Percentiles rank a stretch among this genome's conserved stretches.
phyloP scores from a whole-genome alignment of 2,329 filamentous ascomycete species.

The Rachicladosporium sp. region DNA sequence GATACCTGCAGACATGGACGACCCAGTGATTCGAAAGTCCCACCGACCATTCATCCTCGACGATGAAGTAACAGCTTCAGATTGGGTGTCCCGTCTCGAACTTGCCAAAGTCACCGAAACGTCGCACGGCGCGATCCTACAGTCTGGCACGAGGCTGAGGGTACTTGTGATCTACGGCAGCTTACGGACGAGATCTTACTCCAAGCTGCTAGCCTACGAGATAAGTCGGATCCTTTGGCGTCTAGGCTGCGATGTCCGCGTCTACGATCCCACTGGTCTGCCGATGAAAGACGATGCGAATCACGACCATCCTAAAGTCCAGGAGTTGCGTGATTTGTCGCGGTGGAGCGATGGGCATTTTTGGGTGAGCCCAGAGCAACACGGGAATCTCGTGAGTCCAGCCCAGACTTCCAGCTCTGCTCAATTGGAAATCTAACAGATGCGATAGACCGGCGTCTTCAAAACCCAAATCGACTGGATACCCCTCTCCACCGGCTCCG shows the following conservation, averaged over 20 bases:
- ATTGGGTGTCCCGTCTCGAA: conserved; percentile 48
- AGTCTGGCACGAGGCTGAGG: conserved; percentile 32
- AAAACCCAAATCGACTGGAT: conserved; percentile 64
- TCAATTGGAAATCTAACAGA: neutral
- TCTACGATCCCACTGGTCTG: conserved; percentile 46
- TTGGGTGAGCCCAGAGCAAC: conserved; percentile 55
- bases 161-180: conserved; percentile 52
- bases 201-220: conserved; percentile 47
- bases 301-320: conserved; percentile 46
- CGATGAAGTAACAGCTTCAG: conserved; percentile 25
- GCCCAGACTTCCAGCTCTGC: neutral
- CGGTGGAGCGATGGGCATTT: conserved; percentile 55
- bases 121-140: conserved; percentile 35
- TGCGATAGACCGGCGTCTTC: conserved; percentile 46
- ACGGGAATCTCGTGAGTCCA: conserved; percentile 45
- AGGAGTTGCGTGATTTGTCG: conserved; percentile 48
- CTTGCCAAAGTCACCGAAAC: conserved; percentile 40
- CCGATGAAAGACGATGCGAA: conserved; percentile 51
- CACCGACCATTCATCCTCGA: conserved; percentile 47
- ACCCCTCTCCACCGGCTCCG: conserved; percentile 46
- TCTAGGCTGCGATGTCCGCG: conserved; percentile 53
- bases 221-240: conserved; percentile 48
- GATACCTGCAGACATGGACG: conserved; percentile 36
- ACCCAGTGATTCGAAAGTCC: conserved; percentile 29
- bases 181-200: conserved; percentile 47